Conservation (phyloP, 1,284 basidiomycete species). For the Fomitopsis betulina region DNA sequence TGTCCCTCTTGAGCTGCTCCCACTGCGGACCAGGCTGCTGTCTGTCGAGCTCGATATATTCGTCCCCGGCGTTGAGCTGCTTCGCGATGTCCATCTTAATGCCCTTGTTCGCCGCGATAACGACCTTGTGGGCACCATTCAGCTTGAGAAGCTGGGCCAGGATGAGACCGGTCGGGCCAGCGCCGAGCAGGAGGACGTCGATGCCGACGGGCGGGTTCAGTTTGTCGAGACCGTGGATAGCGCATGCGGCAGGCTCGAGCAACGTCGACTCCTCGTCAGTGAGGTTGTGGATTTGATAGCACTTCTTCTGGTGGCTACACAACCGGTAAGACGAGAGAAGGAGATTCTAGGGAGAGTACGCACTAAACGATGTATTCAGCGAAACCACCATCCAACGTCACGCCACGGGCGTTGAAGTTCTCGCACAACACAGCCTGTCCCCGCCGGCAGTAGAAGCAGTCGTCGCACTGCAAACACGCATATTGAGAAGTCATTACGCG, state of each 20-base stretch:
- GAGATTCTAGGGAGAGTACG: slow-evolving; percentile 9
- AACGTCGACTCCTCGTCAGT: slow-evolving; percentile 86
- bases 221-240: slow-evolving; percentile 85
- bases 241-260: slow-evolving; percentile 86
- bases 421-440: slow-evolving; percentile 53
- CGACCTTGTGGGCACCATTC: slow-evolving; percentile 73
- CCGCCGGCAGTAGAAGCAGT: slow-evolving; percentile 57
- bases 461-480: slow-evolving; percentile 36
- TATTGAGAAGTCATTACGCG: neutral
- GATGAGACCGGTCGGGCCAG: slow-evolving; percentile 80
- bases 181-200: slow-evolving; percentile 74
- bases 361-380: slow-evolving; percentile 55
- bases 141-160: slow-evolving; percentile 82
- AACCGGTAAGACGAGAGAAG: neutral
- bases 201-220: slow-evolving; percentile 73
- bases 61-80: slow-evolving; percentile 71
- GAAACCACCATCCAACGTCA: slow-evolving; percentile 52
- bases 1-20: slow-evolving; percentile 70
- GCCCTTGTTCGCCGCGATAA: slow-evolving; percentile 80
- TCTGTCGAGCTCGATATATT: slow-evolving; percentile 81
- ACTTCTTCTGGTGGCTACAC: slow-evolving; percentile 56
- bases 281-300: slow-evolving; percentile 82
- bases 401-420: slow-evolving; percentile 49
- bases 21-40: slow-evolving; percentile 74
- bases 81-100: slow-evolving; percentile 83